Evolutionary conservation across 2,329 filamentous ascomycete genomes (phyloP), one percentile per base, ranked within the genome.

Genomic region (Aspergillus bombycis): DNA sequence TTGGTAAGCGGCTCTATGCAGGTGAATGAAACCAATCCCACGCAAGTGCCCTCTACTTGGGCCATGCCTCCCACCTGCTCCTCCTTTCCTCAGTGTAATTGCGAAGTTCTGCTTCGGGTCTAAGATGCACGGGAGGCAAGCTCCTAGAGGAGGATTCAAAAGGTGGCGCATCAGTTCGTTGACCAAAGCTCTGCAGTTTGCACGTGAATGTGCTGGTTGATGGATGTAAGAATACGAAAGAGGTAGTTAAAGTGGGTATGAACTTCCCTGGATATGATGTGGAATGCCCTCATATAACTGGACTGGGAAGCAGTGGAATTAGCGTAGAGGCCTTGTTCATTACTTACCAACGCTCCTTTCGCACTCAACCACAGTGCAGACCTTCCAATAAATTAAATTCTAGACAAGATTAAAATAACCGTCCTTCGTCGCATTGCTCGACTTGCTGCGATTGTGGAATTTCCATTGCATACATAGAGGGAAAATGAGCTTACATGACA

Each of bases 381-480:
- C 1, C 19, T 41, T 41, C n/a, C 16, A 19, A n/a, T 41, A 6
- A 9, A n/a, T 0, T 10, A 4, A n/a, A 4, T 41, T 14, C 19
- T 1, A 7, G 8, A n/a, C 8, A n/a, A 10, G 1, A n/a, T n/a
- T 41, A 41, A 0, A 7, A 8, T 19, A 0, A 2, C 16, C 3
- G 9, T 19, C 1, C 19, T n/a, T 9, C n/a, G 16, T n/a, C 8
- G 0, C 8, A 19, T 41, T n/a, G 1, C 38, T 41, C 14, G n/a
- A 7, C 4, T 16, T 41, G n/a, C 8, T 16, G 3, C 19, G 9
- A 41, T n/a, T 41, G 38, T 41, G n/a, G 19, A 4, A 10, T 10
- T 10, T 4, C 6, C 16, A 12, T 41, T 19, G 16, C 16, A n/a
- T 41, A 19, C 8, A 41, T 41, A 41, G 19, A 41, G 16, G 19